Evolutionary conservation across 2,329 filamentous ascomycete genomes (phyloP).

Genomic region (Dothidotthia symphoricarpi): DNA sequence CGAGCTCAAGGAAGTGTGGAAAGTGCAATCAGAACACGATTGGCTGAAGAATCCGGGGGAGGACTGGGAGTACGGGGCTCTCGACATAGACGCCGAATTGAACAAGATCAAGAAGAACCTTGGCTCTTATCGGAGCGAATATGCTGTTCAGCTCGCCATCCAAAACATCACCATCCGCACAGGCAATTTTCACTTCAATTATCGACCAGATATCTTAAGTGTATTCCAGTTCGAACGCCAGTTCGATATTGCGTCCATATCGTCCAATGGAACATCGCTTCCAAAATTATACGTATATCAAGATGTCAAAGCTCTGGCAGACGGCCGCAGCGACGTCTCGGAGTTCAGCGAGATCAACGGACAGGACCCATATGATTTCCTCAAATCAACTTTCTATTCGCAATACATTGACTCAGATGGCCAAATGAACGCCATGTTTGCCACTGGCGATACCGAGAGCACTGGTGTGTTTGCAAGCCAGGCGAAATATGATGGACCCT

Average conservation of each 20-base stretch:
- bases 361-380: conserved; percentile 23
- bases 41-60: conserved; percentile 38
- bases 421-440: conserved; percentile 21
- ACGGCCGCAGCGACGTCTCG: conserved; percentile 20
- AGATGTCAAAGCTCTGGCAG: conserved; percentile 17
- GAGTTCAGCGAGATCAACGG: conserved; percentile 29
- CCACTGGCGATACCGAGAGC: conserved; percentile 22
- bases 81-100: conserved; percentile 38
- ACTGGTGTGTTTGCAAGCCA: conserved; percentile 17
- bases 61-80: conserved; percentile 32
- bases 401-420: conserved; percentile 27
- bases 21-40: conserved; percentile 39
- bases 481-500: conserved; percentile 21
- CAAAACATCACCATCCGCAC: conserved; percentile 24
- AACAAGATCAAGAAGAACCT: conserved; percentile 34
- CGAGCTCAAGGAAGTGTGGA: conserved; percentile 30
- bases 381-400: conserved; percentile 16
- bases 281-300: conserved; percentile 35
- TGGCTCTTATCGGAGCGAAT: conserved; percentile 34
- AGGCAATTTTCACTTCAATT: conserved; percentile 31
- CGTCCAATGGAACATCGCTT: conserved; percentile 30
- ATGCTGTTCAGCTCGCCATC: conserved; percentile 38
- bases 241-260: conserved; percentile 28
- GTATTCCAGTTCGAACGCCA: conserved; percentile 20
- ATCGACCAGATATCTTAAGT: conserved; percentile 27